Percentiles rank a stretch among this genome's conserved stretches.
phyloP scores from a whole-genome alignment of 108 stramenopile genomes.

The Asterionellopsis glacialis region DNA sequence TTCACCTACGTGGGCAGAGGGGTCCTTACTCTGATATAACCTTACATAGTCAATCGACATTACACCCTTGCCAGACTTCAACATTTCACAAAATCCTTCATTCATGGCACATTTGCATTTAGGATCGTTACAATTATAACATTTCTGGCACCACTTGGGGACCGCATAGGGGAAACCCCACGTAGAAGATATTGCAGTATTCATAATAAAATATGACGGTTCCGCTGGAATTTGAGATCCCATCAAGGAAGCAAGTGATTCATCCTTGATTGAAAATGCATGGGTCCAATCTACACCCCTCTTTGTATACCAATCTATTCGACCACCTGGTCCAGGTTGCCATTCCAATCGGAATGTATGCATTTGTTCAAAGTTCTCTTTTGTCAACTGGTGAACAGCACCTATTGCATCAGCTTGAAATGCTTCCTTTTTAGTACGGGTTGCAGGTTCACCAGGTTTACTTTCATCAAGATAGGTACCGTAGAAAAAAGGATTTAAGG shows the following conservation, averaged over 20 bases:
- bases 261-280: constrained; percentile 60
- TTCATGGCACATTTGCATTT: constrained; percentile 83
- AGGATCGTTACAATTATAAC: constrained; percentile 85
- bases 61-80: constrained; percentile 70
- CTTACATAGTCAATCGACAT: constrained; percentile 85
- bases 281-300: constrained; percentile 86
- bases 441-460: constrained; percentile 78
- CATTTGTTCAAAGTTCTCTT: constrained; percentile 73
- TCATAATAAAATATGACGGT: constrained; percentile 89
- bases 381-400: constrained; percentile 73
- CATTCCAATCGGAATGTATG: constrained; percentile 95
- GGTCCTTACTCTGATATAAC: constrained; percentile 80
- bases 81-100: constrained; percentile 85
- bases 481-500: constrained; percentile 95
- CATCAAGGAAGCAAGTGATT: constrained; percentile 52
- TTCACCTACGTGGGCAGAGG: constrained; percentile 57
- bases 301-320: constrained; percentile 87
- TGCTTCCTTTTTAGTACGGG: constrained; percentile 73
- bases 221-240: constrained; percentile 92
- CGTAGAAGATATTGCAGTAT: constrained; percentile 87
- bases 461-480: constrained; percentile 85
- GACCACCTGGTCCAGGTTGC: constrained; percentile 84
- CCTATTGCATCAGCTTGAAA: constrained; percentile 95
- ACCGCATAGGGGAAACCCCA: constrained; percentile 92
- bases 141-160: constrained; percentile 81